phyloP scores from a whole-genome alignment of 1,139 yeast genomes.

The Candida frijolesensis region DNA sequence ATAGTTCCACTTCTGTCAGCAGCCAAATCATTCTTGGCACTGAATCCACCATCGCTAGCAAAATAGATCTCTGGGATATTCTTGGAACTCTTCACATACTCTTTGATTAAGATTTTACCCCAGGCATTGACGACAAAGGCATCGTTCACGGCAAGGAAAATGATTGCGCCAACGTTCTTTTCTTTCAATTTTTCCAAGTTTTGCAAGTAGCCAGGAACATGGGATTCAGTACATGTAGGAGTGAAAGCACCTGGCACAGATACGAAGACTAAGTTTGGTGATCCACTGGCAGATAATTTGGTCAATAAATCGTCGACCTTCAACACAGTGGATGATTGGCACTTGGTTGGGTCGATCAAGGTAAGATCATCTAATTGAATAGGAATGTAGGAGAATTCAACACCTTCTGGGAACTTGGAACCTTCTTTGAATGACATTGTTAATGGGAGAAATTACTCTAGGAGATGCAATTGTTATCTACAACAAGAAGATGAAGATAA shows the following conservation, averaged over 20 bases:
- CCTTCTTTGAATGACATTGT: slow-evolving; percentile 22
- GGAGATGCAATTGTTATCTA: background rate
- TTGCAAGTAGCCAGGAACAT: slow-evolving; percentile 73
- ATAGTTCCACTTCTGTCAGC: slow-evolving; percentile 59
- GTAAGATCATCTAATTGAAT: slow-evolving; percentile 38
- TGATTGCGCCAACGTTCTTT: slow-evolving; percentile 67
- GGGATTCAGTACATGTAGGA: slow-evolving; percentile 82
- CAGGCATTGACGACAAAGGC: slow-evolving; percentile 83
- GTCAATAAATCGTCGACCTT: slow-evolving; percentile 22
- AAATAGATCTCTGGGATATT: slow-evolving; percentile 53
- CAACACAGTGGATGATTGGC: slow-evolving; percentile 41
- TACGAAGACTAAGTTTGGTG: slow-evolving; percentile 60
- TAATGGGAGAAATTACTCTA: too few relatives aligned
- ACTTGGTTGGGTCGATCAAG: slow-evolving; percentile 47
- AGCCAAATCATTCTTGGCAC: slow-evolving; percentile 44
- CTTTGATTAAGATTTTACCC: slow-evolving; percentile 64
- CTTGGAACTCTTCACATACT: slow-evolving; percentile 23
- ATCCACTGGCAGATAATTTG: slow-evolving; percentile 26
- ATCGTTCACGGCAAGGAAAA: slow-evolving; percentile 74
- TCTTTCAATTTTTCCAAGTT: slow-evolving; percentile 51
- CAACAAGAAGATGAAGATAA: background rate
- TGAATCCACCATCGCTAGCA: slow-evolving; percentile 73
- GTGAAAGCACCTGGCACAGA: slow-evolving; percentile 93
- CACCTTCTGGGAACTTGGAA: slow-evolving; percentile 51
- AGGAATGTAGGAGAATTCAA: slow-evolving; percentile 60